phyloP scores from a whole-genome alignment of 257 asterid species.

The Capsicum baccatum region DNA sequence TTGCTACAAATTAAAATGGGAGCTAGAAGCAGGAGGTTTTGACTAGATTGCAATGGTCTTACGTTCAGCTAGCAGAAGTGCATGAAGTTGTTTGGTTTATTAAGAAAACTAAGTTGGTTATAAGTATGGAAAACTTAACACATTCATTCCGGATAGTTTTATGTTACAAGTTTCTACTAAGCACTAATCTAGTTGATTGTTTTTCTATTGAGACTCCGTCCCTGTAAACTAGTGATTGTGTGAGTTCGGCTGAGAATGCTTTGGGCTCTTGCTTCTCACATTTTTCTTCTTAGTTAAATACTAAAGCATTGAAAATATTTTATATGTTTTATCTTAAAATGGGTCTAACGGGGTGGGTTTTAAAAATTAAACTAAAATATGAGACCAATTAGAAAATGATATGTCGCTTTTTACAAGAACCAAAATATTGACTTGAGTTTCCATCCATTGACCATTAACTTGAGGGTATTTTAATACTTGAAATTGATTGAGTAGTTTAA shows the following conservation, averaged over 20 bases:
- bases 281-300: not conserved
- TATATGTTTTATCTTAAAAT: no score
- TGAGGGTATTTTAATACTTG: no score
- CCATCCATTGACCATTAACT: no score
- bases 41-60: not conserved
- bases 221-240: not conserved
- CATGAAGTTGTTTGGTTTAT: not conserved
- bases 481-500: no score
- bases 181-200: not conserved
- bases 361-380: no score
- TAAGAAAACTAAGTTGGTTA: constrained; percentile 3
- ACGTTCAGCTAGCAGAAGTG: not conserved
- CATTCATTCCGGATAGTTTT: not conserved
- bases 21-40: constrained; percentile 5
- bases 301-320: not conserved
- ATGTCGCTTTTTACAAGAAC: no score
- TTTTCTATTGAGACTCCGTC: not conserved
- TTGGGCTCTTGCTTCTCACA: not conserved
- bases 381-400: no score
- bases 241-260: not conserved
- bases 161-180: not conserved
- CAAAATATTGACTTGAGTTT: no score
- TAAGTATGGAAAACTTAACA: not conserved
- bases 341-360: no score
- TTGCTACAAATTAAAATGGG: constrained; percentile 1